These are phyloP conservation scores for Rhizopogon salebrosus DNA, from an alignment of 768 basidiomycete genomes.

Conservation along the genomic window DNA sequence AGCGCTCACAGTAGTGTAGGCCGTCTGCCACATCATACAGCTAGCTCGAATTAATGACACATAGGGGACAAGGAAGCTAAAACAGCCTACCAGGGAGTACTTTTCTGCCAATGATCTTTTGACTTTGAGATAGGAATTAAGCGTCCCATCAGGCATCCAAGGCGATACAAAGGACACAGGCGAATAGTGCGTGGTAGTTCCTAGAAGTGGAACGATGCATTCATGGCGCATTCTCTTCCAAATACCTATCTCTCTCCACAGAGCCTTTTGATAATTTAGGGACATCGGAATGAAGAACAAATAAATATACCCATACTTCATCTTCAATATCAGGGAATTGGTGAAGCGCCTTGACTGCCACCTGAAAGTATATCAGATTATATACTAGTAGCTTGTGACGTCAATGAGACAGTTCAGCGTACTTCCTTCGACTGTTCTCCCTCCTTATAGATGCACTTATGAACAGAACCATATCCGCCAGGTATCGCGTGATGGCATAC, in stretches of 20 bases:
- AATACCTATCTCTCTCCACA: background rate
- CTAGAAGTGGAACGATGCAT: background rate
- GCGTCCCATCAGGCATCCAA: background rate
- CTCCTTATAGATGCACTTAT: background rate
- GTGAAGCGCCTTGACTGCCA: background rate
- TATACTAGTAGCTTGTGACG: background rate
- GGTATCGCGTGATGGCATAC: background rate
- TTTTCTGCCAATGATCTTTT: background rate
- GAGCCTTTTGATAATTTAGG: background rate
- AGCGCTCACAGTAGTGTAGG: background rate
- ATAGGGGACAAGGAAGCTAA: background rate
- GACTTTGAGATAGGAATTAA: background rate
- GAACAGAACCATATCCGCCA: background rate
- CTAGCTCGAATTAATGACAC: background rate
- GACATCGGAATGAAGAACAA: background rate
- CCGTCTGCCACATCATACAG: background rate
- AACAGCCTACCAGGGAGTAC: background rate
- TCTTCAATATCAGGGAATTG: background rate
- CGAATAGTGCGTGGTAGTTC: background rate
- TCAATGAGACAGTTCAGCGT: background rate
- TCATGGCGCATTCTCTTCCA: constrained; percentile 3
- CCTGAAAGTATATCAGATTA: background rate
- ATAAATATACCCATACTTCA: background rate
- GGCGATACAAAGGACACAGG: background rate
- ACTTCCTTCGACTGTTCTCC: background rate